Conservation (phyloP, 2,329 filamentous ascomycete genomes). For the Claviceps maximensis region DNA sequence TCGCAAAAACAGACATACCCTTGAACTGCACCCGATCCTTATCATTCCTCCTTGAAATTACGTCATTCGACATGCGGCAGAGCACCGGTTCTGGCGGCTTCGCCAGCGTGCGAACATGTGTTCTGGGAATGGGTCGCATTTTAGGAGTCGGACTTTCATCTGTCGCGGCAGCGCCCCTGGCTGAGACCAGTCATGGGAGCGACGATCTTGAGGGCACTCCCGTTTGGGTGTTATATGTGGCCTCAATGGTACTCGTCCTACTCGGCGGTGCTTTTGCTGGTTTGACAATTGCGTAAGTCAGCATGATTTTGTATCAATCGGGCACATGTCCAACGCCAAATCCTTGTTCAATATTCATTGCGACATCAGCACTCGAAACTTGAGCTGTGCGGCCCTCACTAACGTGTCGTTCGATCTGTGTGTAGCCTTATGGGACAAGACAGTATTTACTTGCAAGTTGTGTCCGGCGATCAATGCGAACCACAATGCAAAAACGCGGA, state of each 20-base stretch:
- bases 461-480: constrained; percentile 71
- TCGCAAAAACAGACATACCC: not conserved
- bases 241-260: constrained; percentile 71
- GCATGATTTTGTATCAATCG: no score
- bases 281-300: constrained; percentile 67
- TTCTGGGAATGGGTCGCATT: constrained; percentile 39
- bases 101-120: constrained; percentile 30
- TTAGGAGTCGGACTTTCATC: constrained; percentile 35
- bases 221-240: constrained; percentile 68
- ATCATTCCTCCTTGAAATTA: not conserved
- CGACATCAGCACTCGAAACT: not conserved
- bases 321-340: no score
- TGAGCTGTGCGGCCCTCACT: not conserved
- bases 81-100: constrained; percentile 19
- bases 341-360: not conserved
- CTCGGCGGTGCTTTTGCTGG: constrained; percentile 89
- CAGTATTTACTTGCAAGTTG: constrained; percentile 93
- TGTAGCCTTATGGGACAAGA: constrained; percentile 56
- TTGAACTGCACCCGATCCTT: not conserved
- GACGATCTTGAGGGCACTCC: constrained; percentile 45
- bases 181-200: constrained; percentile 23
- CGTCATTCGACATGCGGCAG: constrained; percentile 14
- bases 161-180: constrained; percentile 34
- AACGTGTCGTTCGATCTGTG: constrained; percentile 1
- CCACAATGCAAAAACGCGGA: constrained; percentile 77